Conservation (phyloP, 2,329 filamentous ascomycete species). For the Nigrospora osmanthi region DNA sequence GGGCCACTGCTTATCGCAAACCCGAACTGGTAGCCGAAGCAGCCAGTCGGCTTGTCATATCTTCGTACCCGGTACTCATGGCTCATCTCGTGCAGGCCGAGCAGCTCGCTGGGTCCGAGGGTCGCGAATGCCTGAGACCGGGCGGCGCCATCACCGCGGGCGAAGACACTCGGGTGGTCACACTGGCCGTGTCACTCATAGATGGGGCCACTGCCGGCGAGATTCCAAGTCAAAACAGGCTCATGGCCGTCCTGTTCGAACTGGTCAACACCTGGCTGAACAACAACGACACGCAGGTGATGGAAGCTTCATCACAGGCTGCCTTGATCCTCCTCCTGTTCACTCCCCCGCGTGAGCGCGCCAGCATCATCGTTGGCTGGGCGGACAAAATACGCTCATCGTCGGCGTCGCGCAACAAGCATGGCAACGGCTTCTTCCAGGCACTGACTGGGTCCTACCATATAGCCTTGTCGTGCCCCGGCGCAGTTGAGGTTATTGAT, state of each 20-base stretch:
- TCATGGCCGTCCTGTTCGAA: constrained; percentile 17
- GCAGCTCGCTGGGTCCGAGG: neutral
- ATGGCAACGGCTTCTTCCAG: constrained; percentile 43
- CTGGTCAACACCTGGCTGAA: constrained; percentile 38
- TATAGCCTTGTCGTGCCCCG: constrained; percentile 17
- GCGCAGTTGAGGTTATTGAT: neutral
- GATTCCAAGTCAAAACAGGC: constrained; percentile 7
- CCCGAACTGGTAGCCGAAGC: constrained; percentile 60
- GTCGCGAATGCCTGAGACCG: neutral
- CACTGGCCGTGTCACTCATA: constrained; percentile 6
- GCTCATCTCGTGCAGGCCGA: neutral
- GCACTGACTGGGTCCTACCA: constrained; percentile 43
- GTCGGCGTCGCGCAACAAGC: constrained; percentile 23
- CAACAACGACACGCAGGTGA: constrained; percentile 40
- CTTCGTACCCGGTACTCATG: constrained; percentile 36
- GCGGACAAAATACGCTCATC: constrained; percentile 29
- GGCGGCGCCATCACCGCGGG: constrained; percentile 9
- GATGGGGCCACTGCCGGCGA: constrained; percentile 6
- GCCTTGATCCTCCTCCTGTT: constrained; percentile 42
- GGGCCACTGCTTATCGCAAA: constrained; percentile 40
- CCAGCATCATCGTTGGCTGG: constrained; percentile 36
- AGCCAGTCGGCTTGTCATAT: constrained; percentile 48
- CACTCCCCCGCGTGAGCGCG: constrained; percentile 25
- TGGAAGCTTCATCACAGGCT: constrained; percentile 41
- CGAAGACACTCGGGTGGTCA: constrained; percentile 1